Evolutionary conservation across 1,284 basidiomycete species (phyloP), one percentile per base, ranked within the genome.

Genomic region (Moniliophthora roreri): DNA sequence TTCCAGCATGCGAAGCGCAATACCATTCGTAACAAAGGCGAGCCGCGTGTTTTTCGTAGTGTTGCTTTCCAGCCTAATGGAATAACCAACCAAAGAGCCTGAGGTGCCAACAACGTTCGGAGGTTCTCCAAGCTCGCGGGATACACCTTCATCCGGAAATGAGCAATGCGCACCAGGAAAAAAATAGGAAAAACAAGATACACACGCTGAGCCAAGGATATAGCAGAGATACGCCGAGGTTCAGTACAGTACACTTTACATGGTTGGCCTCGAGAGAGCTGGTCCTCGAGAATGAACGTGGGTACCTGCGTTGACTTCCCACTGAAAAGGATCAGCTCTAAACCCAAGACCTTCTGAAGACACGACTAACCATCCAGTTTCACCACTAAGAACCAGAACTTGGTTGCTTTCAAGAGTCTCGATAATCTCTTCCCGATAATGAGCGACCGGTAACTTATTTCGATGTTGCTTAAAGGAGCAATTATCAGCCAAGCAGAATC

Each of bases 271-370:
- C 81, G 81, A 4, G 87, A 82, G 15, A 98, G 81, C 50, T 92
- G 87, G 65, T 97, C 85, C 68, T 99, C 97, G 8, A 99, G 79
- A 56, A 99, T 91, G 74, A 94, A 99, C 0, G 92, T 82, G 1
- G 97, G 97, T 3, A 99, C 83, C 73, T 99, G 97, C 0, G 97
- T 99, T 1, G 95, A 98, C 73, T 99, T 99, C 13, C 96, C 97
- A 64, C 95, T 94, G 48, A 15, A 42, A 50, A 50, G 53, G 52
- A 35, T 37, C 16, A 40, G 32, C 52, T 36, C 13, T 2, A 53
- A 55, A 24, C 11, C 16, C 38, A 16, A 23, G 21, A 6, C 11
- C 13, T 40, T 18, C 4, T 24, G 8, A 6, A 41, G 16, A 37
- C n/a, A 5, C 24, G 16, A 62, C 72, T 63, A 62, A 91, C 91